phyloP scores from a whole-genome alignment of 768 basidiomycete genomes.

The Xerocomus spinulosus region DNA sequence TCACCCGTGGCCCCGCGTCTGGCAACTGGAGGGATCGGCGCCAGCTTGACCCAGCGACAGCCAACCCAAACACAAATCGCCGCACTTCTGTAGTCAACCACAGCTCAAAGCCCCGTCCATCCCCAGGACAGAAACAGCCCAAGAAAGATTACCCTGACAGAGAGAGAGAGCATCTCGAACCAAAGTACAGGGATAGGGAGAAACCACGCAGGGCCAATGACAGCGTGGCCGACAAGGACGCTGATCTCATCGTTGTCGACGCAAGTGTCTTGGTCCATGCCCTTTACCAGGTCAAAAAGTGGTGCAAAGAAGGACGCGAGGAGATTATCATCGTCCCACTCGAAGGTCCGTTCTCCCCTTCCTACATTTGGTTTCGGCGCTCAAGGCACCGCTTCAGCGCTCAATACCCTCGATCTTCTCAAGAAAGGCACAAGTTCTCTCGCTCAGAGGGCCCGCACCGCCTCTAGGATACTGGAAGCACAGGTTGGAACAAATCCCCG shows the following conservation, averaged over 20 bases:
- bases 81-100: conserved; percentile 11
- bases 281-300: conserved; percentile 72
- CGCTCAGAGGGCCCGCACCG: conserved; percentile 79
- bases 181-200: conserved; percentile 14
- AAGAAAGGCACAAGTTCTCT: conserved; percentile 83
- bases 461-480: conserved; percentile 84
- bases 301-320: conserved; percentile 72
- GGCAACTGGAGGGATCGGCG: conserved; percentile 60
- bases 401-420: conserved; percentile 87
- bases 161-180: conserved; percentile 20
- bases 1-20: conserved; percentile 47
- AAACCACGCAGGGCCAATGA: conserved; percentile 23
- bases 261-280: conserved; percentile 80
- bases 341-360: conserved; percentile 57
- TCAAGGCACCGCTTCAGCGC: conserved; percentile 43
- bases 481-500: conserved; percentile 81
- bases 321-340: conserved; percentile 82
- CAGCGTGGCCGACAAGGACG: conserved; percentile 48
- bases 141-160: conserved; percentile 23
- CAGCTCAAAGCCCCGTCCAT: conserved; percentile 22
- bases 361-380: not conserved
- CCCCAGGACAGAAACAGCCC: conserved; percentile 14
- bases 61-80: conserved; percentile 17
- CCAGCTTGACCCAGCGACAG: conserved; percentile 21
- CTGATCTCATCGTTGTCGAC: conserved; percentile 73